Base-by-base conservation (phyloP, 2,329 filamentous ascomycete species). In the Monilinia aucupariae region DNA sequence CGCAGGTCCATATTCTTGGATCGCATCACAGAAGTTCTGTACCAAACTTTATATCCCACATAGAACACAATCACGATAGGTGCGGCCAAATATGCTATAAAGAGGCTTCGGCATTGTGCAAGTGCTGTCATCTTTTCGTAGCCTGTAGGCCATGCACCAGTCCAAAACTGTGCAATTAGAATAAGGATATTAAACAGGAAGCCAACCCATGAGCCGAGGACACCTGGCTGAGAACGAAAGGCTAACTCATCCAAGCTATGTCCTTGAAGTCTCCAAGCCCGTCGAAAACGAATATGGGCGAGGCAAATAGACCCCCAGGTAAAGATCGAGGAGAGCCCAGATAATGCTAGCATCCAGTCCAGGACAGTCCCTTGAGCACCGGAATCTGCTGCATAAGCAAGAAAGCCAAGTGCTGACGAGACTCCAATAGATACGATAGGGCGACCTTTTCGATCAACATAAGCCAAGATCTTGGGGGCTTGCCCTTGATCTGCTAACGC, bases 241-340 rank as follows among this genome's bases (percentile, higher is more conserved):
- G 92, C 89, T 7, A 97, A 81, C 70, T 96, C 90, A 62, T 85
- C 80, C 43, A 92, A 78, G n/a, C 78, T 81, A 73, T 87, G 88
- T 51, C 89, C 89, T 65, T 87, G 84, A 15, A 77, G 72, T 51
- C 79, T 80, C 91, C 91, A 96, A n/a, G 87, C 90, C 32, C 78
- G 78, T 67, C 92, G 90, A 82, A 97, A 97, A 62, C 92, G 91
- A 72, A 97, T 96, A 76, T 97, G 92, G 30, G 88, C 85, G n/a
- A 96, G 78, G 75, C 91, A 96, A 74, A 96, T 93, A 68, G 89
- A 89, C 62, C 81, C 85, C 90, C 90, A 92, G 6, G 88, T 92
- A 78, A 92, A 90, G 73, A 91, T 83, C 52, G 84, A 87, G 12
- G 86, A 88, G 30, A 92, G 81, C 54, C 86, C 89, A 1, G 87